Base-by-base conservation (phyloP, 2,329 filamentous ascomycete species). In the Ophiostoma angusticollis region DNA sequence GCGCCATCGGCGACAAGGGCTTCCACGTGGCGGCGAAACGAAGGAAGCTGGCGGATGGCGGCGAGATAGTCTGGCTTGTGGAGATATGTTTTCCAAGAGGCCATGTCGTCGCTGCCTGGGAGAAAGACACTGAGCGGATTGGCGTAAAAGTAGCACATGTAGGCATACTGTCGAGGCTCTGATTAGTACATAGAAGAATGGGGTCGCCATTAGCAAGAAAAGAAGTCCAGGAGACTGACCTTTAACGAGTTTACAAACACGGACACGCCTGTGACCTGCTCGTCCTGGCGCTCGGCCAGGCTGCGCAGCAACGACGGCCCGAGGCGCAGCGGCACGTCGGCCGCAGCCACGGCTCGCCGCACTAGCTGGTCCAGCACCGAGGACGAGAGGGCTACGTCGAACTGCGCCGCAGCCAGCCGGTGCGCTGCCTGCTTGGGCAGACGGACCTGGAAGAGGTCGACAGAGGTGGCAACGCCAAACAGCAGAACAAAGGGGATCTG, bases 111-210 rank as follows among this genome's bases (percentile, higher is more conserved):
- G 44, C 48, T 18, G 5, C 45, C 44, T 3, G 60, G 59, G 9
- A 77, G 57, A 24, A 89, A 66, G 4, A 84, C 56, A 44, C 77
- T 84, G 4, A 86, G 62, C 1, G 80, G 74, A 49, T 86, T 89
- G 28, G 80, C 80, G 49, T 84, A 89, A 52, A 84, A 89, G 54
- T 86, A 81, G 41, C 79, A 84, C 83, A 93, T 87, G 53, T 86
- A 85, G 1, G 79, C 75, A 58, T 89, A 91, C 72, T 84, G 31
- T 4, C n/a, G n/a, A n/a, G n/a, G n/a, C n/a, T n/a, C n/a, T n/a
- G n/a, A n/a, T n/a, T n/a, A n/a, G n/a, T n/a, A n/a, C n/a, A n/a
- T n/a, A n/a, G n/a, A n/a, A n/a, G n/a, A n/a, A n/a, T n/a, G n/a
- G n/a, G n/a, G n/a, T n/a, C n/a, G n/a, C n/a, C n/a, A 4, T 6